These are phyloP conservation scores for Vicia villosa DNA, from an alignment of 306 rosid genomes.

Conservation along the genomic window DNA sequence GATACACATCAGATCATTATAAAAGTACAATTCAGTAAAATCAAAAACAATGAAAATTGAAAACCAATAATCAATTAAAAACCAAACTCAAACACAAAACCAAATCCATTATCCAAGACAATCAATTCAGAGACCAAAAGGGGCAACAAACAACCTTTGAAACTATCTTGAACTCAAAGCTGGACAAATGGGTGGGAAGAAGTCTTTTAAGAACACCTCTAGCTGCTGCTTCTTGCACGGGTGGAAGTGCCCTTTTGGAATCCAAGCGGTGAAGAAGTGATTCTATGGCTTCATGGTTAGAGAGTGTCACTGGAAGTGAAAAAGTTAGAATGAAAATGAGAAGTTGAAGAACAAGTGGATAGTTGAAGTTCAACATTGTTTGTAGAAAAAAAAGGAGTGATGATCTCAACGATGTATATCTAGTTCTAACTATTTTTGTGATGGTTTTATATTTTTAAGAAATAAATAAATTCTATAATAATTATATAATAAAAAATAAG, in stretches of 20 bases:
- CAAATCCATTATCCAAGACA: background rate
- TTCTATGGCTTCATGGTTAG: constrained; percentile 54
- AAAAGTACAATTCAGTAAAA: background rate
- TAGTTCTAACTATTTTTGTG: no score
- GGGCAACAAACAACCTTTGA: constrained; percentile 49
- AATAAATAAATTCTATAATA: no score
- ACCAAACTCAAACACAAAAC: constrained; percentile 4
- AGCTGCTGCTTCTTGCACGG: constrained; percentile 82
- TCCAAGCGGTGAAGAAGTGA: constrained; percentile 69
- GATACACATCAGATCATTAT: background rate
- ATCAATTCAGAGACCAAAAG: background rate
- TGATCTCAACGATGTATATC: background rate
- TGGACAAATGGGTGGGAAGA: constrained; percentile 68
- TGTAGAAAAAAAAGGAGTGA: background rate
- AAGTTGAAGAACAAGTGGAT: constrained; percentile 46
- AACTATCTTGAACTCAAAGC: constrained; percentile 69
- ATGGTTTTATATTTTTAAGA: background rate
- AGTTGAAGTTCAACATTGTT: constrained; percentile 50
- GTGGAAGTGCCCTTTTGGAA: constrained; percentile 60
- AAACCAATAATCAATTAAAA: constrained; percentile 15
- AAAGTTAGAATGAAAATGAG: constrained; percentile 45
- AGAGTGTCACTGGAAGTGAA: constrained; percentile 43
- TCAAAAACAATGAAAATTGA: background rate
- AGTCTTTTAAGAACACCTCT: constrained; percentile 59
- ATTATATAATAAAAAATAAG: background rate